Conservation (phyloP, 2,329 filamentous ascomycete genomes). For the Lomentospora prolificans region DNA sequence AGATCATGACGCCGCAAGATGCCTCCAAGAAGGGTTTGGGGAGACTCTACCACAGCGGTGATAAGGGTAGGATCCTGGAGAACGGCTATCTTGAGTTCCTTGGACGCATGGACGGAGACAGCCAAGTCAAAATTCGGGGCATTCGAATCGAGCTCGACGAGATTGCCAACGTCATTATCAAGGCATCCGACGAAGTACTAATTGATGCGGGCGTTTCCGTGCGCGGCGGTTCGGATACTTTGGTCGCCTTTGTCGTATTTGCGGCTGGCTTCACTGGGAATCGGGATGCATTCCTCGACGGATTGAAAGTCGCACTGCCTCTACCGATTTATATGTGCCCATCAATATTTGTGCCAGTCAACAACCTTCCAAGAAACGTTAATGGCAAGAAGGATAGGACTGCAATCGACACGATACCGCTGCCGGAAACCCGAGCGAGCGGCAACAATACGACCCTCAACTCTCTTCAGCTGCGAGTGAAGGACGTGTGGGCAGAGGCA, state of each 20-base stretch:
- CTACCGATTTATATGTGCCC: too few species aligned
- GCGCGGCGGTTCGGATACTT: background rate
- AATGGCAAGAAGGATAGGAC: too few species aligned
- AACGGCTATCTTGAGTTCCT: conserved; percentile 25
- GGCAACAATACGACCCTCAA: too few species aligned
- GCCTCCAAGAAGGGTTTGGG: background rate
- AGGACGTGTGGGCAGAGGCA: background rate
- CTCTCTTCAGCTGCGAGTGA: too few species aligned
- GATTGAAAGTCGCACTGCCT: too few species aligned
- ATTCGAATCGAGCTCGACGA: conserved; percentile 37
- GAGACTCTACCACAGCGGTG: conserved; percentile 28
- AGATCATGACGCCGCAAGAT: background rate
- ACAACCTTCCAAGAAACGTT: too few species aligned
- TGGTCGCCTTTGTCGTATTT: background rate
- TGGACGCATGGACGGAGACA: conserved; percentile 30
- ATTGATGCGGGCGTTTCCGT: conserved; percentile 14
- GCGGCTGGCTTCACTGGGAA: too few species aligned
- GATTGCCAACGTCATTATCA: conserved; percentile 8
- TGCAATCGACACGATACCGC: too few species aligned
- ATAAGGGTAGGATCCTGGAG: conserved; percentile 22
- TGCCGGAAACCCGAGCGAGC: too few species aligned
- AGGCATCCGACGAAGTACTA: background rate
- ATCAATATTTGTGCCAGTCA: too few species aligned
- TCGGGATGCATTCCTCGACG: too few species aligned
- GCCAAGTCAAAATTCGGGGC: conserved; percentile 34